phyloP scores from a whole-genome alignment of 257 asterid genomes.

The Lavandula angustifolia region DNA sequence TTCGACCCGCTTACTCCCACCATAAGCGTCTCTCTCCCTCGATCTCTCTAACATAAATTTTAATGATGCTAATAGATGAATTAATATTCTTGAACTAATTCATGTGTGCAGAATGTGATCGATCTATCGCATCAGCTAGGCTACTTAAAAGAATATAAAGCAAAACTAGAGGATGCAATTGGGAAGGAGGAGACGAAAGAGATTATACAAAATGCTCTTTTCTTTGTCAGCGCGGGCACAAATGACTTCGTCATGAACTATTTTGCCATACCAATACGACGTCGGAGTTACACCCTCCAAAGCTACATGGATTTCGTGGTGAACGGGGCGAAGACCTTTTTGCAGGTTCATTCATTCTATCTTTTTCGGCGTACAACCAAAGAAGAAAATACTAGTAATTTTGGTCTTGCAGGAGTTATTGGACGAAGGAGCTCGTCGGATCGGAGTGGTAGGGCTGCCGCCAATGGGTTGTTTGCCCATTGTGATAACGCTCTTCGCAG shows the following conservation, averaged over 20 bases:
- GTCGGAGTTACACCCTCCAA: conserved; percentile 45
- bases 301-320: conserved; percentile 50
- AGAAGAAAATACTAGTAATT: too few relatives aligned
- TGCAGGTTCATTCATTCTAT: conserved; percentile 5
- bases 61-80: too few relatives aligned
- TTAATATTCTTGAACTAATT: background rate
- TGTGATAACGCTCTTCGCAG: conserved; percentile 48
- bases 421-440: conserved; percentile 62
- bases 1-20: conserved; percentile 74
- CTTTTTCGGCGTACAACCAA: too few relatives aligned
- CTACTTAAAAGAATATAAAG: conserved; percentile 50
- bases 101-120: conserved; percentile 54
- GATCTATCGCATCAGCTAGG: conserved; percentile 50
- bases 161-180: conserved; percentile 40
- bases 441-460: conserved; percentile 71
- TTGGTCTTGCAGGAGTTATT: conserved; percentile 49
- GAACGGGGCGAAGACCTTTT: conserved; percentile 35
- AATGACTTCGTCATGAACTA: conserved; percentile 73
- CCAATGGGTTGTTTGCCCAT: conserved; percentile 81
- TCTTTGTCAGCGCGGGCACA: conserved; percentile 74
- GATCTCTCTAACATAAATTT: background rate
- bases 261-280: conserved; percentile 57
- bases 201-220: conserved; percentile 47
- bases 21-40: conserved; percentile 46
- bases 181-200: conserved; percentile 52